phyloP scores from a whole-genome alignment of 1,284 basidiomycete genomes.

The Apiotrichum montevideense region DNA sequence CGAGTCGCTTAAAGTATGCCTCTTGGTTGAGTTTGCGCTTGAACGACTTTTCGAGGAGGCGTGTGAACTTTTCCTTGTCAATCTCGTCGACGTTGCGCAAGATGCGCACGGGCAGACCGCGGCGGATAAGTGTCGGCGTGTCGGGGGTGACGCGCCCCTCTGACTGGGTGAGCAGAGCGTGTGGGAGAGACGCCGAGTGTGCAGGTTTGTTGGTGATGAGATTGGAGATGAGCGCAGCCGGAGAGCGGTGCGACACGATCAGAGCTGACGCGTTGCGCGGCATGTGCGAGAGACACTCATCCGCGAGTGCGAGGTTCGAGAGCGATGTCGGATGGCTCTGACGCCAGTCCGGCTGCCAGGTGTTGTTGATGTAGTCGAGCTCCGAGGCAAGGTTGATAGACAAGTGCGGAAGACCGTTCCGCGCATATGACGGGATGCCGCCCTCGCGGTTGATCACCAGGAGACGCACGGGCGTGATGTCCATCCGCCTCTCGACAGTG shows the following conservation, averaged over 20 bases:
- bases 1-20: constrained; percentile 73
- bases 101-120: constrained; percentile 80
- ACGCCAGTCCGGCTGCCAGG: constrained; percentile 74
- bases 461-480: constrained; percentile 83
- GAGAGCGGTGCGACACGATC: constrained; percentile 95
- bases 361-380: constrained; percentile 75
- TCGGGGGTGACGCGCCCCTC: constrained; percentile 77
- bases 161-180: constrained; percentile 72
- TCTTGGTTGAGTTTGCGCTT: constrained; percentile 64
- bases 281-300: constrained; percentile 86
- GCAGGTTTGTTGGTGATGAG: constrained; percentile 98
- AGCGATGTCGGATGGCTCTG: constrained; percentile 78
- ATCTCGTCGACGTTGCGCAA: constrained; percentile 59
- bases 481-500: constrained; percentile 30
- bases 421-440: constrained; percentile 94
- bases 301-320: constrained; percentile 78
- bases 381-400: constrained; percentile 92
- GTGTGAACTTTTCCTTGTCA: constrained; percentile 69
- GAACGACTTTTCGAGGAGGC: constrained; percentile 82
- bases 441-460: constrained; percentile 98
- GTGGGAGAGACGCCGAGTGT: constrained; percentile 87
- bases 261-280: constrained; percentile 87
- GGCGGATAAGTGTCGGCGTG: constrained; percentile 88
- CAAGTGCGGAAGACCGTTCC: constrained; percentile 87
- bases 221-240: constrained; percentile 90